Conservation (phyloP, 2,329 filamentous ascomycete species). For the Penicillium sp. region DNA sequence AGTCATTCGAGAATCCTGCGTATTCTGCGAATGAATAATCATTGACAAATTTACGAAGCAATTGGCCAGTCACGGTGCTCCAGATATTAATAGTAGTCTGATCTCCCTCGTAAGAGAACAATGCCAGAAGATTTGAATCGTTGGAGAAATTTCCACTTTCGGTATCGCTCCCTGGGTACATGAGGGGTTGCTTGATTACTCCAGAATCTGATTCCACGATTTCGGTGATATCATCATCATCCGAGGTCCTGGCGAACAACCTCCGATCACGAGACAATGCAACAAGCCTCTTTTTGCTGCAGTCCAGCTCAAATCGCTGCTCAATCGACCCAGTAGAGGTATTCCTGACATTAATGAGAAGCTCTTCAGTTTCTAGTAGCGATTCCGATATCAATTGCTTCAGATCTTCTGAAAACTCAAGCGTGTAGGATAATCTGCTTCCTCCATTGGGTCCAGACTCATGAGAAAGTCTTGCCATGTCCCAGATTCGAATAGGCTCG, state of each 20-base stretch:
- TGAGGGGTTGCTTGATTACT: not conserved
- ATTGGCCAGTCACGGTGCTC: not conserved
- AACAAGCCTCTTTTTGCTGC: not conserved
- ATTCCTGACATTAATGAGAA: not conserved
- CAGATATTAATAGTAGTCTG: not conserved
- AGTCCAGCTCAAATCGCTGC: not conserved
- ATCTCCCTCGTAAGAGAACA: not conserved
- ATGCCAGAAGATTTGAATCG: not conserved
- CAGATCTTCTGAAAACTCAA: not conserved
- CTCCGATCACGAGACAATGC: not conserved
- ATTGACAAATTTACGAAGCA: not conserved
- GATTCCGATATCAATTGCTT: not conserved
- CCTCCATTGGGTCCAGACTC: not conserved
- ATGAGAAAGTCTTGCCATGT: not conserved
- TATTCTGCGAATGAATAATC: not conserved
- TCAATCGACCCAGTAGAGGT: not conserved
- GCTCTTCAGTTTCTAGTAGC: not conserved
- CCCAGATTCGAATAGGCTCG: not conserved
- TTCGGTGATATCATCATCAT: not conserved
- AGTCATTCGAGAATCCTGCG: not conserved
- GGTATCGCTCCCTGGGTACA: not conserved
- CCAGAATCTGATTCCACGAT: not conserved
- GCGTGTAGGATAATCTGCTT: not conserved
- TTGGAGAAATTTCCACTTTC: not conserved
- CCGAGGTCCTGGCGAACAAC: not conserved